Evolutionary conservation across 169 alveolate species (phyloP).

Genomic region (Eimeria necatrix): DNA sequence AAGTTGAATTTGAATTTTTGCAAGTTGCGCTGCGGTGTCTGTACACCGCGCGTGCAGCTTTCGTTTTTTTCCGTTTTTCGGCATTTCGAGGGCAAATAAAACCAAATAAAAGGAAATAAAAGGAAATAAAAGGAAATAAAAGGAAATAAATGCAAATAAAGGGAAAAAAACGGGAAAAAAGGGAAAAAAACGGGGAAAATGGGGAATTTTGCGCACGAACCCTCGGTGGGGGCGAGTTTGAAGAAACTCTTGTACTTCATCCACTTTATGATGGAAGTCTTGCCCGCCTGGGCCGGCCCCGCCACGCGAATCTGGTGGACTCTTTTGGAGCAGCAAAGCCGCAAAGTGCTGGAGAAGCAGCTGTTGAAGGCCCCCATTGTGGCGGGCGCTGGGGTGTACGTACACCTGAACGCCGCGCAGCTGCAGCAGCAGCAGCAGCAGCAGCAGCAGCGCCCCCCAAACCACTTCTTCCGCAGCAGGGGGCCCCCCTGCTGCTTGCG

Average conservation of each 20-base stretch:
- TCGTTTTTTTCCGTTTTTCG: too few relatives aligned
- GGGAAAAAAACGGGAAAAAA: too few relatives aligned
- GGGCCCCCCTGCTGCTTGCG: neutral
- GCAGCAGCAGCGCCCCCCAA: neutral
- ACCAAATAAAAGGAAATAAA: too few relatives aligned
- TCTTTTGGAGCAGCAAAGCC: slow-evolving; percentile 76
- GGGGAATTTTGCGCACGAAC: too few relatives aligned
- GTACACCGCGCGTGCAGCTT: too few relatives aligned
- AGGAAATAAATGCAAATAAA: neutral
- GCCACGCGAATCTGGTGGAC: slow-evolving; percentile 81
- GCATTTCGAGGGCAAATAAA: too few relatives aligned
- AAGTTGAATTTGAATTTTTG: too few relatives aligned
- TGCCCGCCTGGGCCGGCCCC: slow-evolving; percentile 83
- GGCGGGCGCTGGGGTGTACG: too few relatives aligned
- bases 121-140: neutral
- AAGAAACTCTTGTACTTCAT: slow-evolving; percentile 80
- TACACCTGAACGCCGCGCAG: too few relatives aligned
- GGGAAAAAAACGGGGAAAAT: too few relatives aligned
- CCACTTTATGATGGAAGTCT: slow-evolving; percentile 81
- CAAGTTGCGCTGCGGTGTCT: too few relatives aligned
- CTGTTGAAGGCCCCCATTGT: slow-evolving; percentile 60
- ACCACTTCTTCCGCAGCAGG: neutral
- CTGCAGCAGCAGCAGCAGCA: too few relatives aligned
- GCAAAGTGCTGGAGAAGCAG: slow-evolving; percentile 56
- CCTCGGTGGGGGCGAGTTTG: slow-evolving; percentile 81